Conservation (phyloP, 2,329 filamentous ascomycete genomes). For the Aureobasidium sp. region DNA sequence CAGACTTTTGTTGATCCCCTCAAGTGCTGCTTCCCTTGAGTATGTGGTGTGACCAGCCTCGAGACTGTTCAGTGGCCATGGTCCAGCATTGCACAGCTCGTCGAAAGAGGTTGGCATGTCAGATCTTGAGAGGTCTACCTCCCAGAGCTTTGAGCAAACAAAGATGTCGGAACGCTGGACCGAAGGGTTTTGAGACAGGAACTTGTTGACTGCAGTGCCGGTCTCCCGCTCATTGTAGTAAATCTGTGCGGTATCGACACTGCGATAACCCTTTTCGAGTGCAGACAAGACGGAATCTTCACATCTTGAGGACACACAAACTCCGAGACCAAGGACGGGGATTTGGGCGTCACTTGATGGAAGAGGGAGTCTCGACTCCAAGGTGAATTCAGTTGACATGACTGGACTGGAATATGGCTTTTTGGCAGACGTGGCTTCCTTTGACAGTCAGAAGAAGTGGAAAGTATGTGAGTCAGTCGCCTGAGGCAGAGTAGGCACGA, state of each 20-base stretch:
- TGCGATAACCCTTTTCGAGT: slow-evolving; percentile 49
- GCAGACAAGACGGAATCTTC: slow-evolving; percentile 49
- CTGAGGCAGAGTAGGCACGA: not conserved
- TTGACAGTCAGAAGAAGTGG: not conserved
- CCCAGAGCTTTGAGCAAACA: slow-evolving; percentile 18
- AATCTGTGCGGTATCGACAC: slow-evolving; percentile 58
- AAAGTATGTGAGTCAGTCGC: slow-evolving; percentile 5
- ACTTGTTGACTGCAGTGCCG: slow-evolving; percentile 14
- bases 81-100: slow-evolving; percentile 15
- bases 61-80: slow-evolving; percentile 15
- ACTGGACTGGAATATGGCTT: not conserved
- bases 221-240: slow-evolving; percentile 55
- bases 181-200: not conserved
- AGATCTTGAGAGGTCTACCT: slow-evolving; percentile 16
- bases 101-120: slow-evolving; percentile 19
- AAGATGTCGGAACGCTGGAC: slow-evolving; percentile 14
- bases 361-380: slow-evolving; percentile 28
- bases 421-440: not conserved
- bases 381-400: slow-evolving; percentile 1
- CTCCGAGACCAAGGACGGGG: slow-evolving; percentile 61
- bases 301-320: slow-evolving; percentile 56
- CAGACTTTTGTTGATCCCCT: slow-evolving; percentile 12
- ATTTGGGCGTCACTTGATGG: slow-evolving; percentile 45
- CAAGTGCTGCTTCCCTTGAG: not conserved
- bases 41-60: slow-evolving; percentile 19